These are phyloP conservation scores for Sclerotiophoma versabilis DNA, from an alignment of 2,329 filamentous ascomycete genomes.

Conservation along the genomic window DNA sequence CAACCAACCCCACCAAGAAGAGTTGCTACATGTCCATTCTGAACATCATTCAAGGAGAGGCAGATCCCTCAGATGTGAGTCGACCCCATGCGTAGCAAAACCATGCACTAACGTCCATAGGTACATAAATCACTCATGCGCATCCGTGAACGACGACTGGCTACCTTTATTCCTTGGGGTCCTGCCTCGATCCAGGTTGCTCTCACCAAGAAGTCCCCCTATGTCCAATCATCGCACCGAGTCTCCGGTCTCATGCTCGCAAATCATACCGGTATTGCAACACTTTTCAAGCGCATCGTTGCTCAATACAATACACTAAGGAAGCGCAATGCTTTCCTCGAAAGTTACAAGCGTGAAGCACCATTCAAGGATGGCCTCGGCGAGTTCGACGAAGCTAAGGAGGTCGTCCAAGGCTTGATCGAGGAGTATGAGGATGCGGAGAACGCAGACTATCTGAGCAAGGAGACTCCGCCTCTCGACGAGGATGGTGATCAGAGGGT, in stretches of 20 bases:
- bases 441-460: constrained; percentile 85
- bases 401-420: constrained; percentile 90
- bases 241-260: constrained; percentile 97
- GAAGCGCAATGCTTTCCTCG: constrained; percentile 96
- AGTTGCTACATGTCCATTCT: constrained; percentile 99
- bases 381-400: constrained; percentile 93
- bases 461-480: constrained; percentile 60
- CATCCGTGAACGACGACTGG: constrained; percentile 90
- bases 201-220: constrained; percentile 93
- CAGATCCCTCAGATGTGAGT: constrained; percentile 87
- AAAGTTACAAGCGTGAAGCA: constrained; percentile 93
- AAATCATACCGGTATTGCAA: constrained; percentile 97
- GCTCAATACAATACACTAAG: constrained; percentile 91
- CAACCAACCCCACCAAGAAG: constrained; percentile 91
- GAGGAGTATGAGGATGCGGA: constrained; percentile 96
- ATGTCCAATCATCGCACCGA: constrained; percentile 90
- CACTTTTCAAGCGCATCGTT: constrained; percentile 93
- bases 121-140: constrained; percentile 96
- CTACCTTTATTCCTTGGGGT: constrained; percentile 98
- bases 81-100: background rate
- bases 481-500: constrained; percentile 44
- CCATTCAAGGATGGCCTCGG: constrained; percentile 90
- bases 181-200: constrained; percentile 98
- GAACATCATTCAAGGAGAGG: constrained; percentile 98
- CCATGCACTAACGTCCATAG: constrained; percentile 39